Evolutionary conservation across 2,329 filamentous ascomycete genomes (phyloP).

Genomic region (Leptographium lundbergii): DNA sequence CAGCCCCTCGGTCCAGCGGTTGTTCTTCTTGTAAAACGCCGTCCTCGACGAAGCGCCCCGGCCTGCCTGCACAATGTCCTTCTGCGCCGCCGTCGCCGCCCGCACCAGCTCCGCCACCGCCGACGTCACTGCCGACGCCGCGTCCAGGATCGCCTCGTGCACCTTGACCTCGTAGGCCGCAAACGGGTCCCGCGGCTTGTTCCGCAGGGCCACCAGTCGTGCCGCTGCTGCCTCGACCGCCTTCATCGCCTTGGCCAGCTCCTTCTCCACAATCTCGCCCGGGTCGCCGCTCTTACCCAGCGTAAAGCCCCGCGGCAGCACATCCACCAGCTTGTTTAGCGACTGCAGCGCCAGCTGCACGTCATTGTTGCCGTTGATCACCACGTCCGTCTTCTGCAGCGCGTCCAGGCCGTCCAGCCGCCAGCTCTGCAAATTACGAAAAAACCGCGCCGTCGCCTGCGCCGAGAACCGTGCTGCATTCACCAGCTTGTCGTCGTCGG

Average conservation of each 20-base stretch:
- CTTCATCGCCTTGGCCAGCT: slow-evolving; percentile 85
- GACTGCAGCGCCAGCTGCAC: slow-evolving; percentile 89
- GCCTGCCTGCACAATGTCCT: slow-evolving; percentile 92
- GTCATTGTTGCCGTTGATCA: slow-evolving; percentile 95
- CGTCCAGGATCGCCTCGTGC: slow-evolving; percentile 87
- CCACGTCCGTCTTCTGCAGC: slow-evolving; percentile 88
- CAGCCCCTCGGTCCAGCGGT: slow-evolving; percentile 94
- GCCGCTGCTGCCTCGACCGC: slow-evolving; percentile 88
- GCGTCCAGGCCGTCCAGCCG: slow-evolving; percentile 81
- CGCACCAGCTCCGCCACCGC: slow-evolving; percentile 92
- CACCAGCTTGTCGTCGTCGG: slow-evolving; percentile 89
- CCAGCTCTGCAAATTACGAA: slow-evolving; percentile 88
- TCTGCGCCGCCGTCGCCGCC: slow-evolving; percentile 81
- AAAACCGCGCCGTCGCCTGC: slow-evolving; percentile 81
- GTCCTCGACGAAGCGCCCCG: slow-evolving; percentile 76
- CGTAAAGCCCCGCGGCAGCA: slow-evolving; percentile 82
- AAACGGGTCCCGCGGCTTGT: slow-evolving; percentile 91
- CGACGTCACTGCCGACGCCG: slow-evolving; percentile 83
- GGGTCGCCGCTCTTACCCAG: slow-evolving; percentile 72
- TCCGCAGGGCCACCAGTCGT: slow-evolving; percentile 81
- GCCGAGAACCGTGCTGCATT: slow-evolving; percentile 75
- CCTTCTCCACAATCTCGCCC: slow-evolving; percentile 82
- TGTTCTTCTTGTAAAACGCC: slow-evolving; percentile 99
- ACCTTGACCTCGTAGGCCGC: slow-evolving; percentile 94
- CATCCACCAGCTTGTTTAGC: slow-evolving; percentile 84